These are phyloP conservation scores for Thelonectria olida DNA, from an alignment of 2,329 filamentous ascomycete species.

Conservation along the genomic window DNA sequence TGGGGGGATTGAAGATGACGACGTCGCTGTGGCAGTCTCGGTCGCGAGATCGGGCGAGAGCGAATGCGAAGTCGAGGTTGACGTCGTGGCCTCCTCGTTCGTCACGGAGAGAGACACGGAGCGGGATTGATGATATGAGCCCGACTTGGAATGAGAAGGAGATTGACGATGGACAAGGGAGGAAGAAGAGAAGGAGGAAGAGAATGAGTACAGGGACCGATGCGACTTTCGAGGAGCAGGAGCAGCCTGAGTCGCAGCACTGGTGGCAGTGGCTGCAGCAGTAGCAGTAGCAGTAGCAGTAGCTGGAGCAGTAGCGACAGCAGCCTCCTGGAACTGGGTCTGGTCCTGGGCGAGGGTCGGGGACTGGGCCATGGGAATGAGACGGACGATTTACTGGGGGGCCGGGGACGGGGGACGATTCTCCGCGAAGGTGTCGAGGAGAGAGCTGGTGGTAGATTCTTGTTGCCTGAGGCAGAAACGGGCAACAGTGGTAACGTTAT, in stretches of 20 bases:
- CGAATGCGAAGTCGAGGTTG: constrained; percentile 6
- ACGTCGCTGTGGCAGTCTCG: constrained; percentile 17
- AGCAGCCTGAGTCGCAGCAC: not conserved
- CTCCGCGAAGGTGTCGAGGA: constrained; percentile 2
- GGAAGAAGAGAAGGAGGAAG: constrained; percentile 6
- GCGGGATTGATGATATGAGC: constrained; percentile 1
- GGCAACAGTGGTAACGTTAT: not conserved
- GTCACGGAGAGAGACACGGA: constrained; percentile 13
- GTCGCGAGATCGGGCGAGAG: constrained; percentile 10
- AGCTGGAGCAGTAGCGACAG: constrained; percentile 29
- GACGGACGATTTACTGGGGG: constrained; percentile 8
- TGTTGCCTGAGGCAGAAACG: constrained; percentile 16
- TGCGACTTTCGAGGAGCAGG: not conserved
- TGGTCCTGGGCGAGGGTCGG: constrained; percentile 27
- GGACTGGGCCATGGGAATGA: constrained; percentile 37
- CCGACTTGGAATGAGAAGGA: not conserved
- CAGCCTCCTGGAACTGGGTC: constrained; percentile 21
- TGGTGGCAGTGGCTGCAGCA: constrained; percentile 25
- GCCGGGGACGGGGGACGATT: constrained; percentile 10
- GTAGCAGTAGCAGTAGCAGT: constrained; percentile 13
- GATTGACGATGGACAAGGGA: constrained; percentile 11
- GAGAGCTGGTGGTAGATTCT: not conserved
- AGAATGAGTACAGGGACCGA: constrained; percentile 8
- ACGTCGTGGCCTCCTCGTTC: constrained; percentile 6
- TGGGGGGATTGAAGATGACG: constrained; percentile 23